Percentiles rank a stretch among this genome's conserved stretches.
Evolutionary conservation across 768 basidiomycete species (phyloP).

Genomic region (Termitomyces heimii): DNA sequence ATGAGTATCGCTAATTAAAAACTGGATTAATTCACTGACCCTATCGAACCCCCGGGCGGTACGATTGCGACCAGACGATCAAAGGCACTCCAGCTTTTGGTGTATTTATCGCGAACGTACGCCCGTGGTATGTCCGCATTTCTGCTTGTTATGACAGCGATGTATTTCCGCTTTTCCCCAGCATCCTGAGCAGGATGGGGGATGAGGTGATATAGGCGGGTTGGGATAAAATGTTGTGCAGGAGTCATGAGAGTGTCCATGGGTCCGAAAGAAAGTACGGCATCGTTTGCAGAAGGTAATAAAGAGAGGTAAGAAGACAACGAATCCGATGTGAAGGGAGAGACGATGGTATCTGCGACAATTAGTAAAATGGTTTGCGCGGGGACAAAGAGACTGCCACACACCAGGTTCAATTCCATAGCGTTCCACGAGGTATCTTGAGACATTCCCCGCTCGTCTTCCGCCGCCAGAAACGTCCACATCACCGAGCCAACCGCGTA

Average conservation of each 20-base stretch:
- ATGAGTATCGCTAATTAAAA: constrained; percentile 1
- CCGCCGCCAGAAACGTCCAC: constrained; percentile 66
- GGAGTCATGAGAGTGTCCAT: constrained; percentile 76
- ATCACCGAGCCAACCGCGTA: constrained; percentile 79
- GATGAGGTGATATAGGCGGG: constrained; percentile 65
- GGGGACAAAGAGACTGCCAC: constrained; percentile 1
- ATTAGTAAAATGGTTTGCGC: background rate
- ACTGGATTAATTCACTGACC: constrained; percentile 38
- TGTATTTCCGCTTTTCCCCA: constrained; percentile 67
- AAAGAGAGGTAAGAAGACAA: constrained; percentile 75
- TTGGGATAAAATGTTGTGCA: constrained; percentile 69
- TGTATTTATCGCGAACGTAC: constrained; percentile 85
- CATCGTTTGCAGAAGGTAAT: constrained; percentile 65
- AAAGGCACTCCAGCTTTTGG: constrained; percentile 90
- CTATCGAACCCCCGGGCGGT: constrained; percentile 86
- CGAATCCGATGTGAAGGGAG: constrained; percentile 73
- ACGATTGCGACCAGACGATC: constrained; percentile 85
- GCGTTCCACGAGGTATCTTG: constrained; percentile 72
- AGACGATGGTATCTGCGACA: constrained; percentile 56
- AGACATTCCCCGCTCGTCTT: constrained; percentile 57
- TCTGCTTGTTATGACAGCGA: constrained; percentile 69
- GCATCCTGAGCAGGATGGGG: constrained; percentile 82
- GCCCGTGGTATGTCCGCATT: constrained; percentile 84
- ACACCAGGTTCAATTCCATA: constrained; percentile 76
- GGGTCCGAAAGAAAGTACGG: constrained; percentile 74